Percentiles rank a stretch among this genome's conserved stretches.
Evolutionary conservation across 108 stramenopile genomes (phyloP).

Genomic region (Nitzschia inconspicua): DNA sequence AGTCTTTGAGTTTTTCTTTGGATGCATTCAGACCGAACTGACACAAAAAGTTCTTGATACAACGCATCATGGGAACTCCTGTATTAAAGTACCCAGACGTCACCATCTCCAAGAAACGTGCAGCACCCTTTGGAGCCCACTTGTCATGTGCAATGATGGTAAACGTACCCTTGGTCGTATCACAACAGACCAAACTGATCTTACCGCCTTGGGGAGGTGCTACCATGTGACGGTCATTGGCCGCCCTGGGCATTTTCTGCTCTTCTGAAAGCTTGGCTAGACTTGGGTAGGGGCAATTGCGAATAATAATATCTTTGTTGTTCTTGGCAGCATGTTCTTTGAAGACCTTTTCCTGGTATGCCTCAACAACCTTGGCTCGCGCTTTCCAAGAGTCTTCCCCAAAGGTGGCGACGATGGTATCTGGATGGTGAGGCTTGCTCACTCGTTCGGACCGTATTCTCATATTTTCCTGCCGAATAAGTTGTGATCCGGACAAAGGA

Average conservation of each 20-base stretch:
- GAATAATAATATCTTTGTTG: too few species aligned
- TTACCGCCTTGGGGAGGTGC: constrained; percentile 27
- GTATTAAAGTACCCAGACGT: constrained; percentile 58
- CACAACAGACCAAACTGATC: constrained; percentile 34
- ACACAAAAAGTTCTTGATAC: constrained; percentile 70
- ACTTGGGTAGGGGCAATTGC: too few species aligned
- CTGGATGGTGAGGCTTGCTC: too few species aligned
- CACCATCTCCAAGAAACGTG: constrained; percentile 78
- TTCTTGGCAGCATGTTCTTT: too few species aligned
- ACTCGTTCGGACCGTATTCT: too few species aligned
- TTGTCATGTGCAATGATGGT: constrained; percentile 48
- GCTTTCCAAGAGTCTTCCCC: too few species aligned
- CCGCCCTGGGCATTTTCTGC: constrained; percentile 2
- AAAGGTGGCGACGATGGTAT: too few species aligned
- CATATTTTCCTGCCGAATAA: too few species aligned
- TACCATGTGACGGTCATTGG: constrained; percentile 28
- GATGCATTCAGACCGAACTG: constrained; percentile 83
- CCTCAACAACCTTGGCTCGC: too few species aligned
- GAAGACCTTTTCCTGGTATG: too few species aligned
- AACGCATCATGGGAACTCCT: constrained; percentile 76
- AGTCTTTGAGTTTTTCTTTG: constrained; percentile 33
- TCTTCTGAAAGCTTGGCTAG: constrained; percentile 2
- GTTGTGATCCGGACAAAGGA: too few species aligned
- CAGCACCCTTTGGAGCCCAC: constrained; percentile 80
- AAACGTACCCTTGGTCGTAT: constrained; percentile 35